phyloP scores from a whole-genome alignment of 345 rosid species.

The Cardamine occulta region DNA sequence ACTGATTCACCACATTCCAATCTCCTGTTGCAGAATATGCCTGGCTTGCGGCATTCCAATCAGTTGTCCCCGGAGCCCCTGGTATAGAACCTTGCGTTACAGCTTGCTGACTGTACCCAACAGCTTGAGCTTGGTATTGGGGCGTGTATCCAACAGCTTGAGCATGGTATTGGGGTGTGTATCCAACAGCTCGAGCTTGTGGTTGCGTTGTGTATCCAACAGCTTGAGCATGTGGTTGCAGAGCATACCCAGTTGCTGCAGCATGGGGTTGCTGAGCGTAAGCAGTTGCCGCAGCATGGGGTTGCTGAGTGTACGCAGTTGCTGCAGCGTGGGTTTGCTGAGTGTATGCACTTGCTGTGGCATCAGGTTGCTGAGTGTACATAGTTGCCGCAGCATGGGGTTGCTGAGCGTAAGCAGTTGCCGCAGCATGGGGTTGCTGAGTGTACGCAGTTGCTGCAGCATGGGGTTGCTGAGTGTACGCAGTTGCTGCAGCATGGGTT shows the following conservation, averaged over 20 bases:
- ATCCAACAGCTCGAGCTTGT: slow-evolving; percentile 19
- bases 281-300: neutral
- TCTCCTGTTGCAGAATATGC: slow-evolving; percentile 38
- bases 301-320: neutral
- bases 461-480: slow-evolving; percentile 8
- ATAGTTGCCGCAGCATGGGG: neutral
- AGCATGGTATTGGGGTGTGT: slow-evolving; percentile 15
- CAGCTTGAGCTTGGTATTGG: slow-evolving; percentile 28
- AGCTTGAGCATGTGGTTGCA: slow-evolving; percentile 26
- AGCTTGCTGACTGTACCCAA: slow-evolving; percentile 33
- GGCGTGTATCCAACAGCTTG: slow-evolving; percentile 18
- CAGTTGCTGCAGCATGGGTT: neutral
- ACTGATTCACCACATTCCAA: slow-evolving; percentile 36
- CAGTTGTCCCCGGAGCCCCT: slow-evolving; percentile 18
- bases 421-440: slow-evolving; percentile 9
- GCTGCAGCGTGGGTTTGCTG: neutral
- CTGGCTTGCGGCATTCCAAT: slow-evolving; percentile 41
- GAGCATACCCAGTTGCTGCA: slow-evolving; percentile 9
- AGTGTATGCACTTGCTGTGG: neutral
- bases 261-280: slow-evolving; percentile 23
- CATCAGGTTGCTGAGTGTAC: neutral
- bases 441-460: neutral
- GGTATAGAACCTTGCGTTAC: slow-evolving; percentile 30
- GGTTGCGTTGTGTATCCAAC: slow-evolving; percentile 9
- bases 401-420: neutral